Conservation (phyloP, 805 yeast species). For the Saturnispora saitoi region DNA sequence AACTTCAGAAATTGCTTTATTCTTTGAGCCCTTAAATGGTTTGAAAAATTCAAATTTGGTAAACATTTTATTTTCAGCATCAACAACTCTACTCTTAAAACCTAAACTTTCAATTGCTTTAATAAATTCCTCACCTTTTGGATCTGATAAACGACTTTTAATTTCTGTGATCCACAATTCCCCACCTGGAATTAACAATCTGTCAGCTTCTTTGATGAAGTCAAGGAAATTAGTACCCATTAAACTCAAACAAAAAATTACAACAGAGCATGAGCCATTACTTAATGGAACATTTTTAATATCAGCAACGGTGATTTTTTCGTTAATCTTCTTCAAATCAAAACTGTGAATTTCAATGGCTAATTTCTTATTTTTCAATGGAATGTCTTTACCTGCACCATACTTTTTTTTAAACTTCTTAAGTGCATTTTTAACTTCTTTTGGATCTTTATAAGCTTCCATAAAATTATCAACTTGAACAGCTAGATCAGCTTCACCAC, state of each 20-base stretch:
- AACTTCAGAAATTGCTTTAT: slow-evolving; percentile 49
- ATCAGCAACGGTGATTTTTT: slow-evolving; percentile 93
- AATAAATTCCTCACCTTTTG: slow-evolving; percentile 70
- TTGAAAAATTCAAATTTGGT: slow-evolving; percentile 90
- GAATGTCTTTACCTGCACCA: slow-evolving; percentile 16
- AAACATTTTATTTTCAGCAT: slow-evolving; percentile 85
- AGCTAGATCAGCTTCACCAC: slow-evolving; percentile 93
- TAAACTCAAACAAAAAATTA: slow-evolving; percentile 86
- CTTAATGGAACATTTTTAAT: slow-evolving; percentile 80
- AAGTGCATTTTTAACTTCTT: slow-evolving; percentile 29
- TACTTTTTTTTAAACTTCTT: slow-evolving; percentile 22
- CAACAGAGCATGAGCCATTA: slow-evolving; percentile 74
- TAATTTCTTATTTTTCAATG: slow-evolving; percentile 20
- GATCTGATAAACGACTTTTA: slow-evolving; percentile 80
- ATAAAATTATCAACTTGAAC: slow-evolving; percentile 49
- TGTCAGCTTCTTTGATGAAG: slow-evolving; percentile 80
- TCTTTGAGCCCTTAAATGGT: slow-evolving; percentile 59
- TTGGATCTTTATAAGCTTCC: slow-evolving; percentile 12
- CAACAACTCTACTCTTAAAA: slow-evolving; percentile 81
- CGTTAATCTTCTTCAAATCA: slow-evolving; percentile 84
- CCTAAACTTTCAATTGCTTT: slow-evolving; percentile 70
- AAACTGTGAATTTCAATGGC: slow-evolving; percentile 73
- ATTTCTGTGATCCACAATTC: slow-evolving; percentile 97
- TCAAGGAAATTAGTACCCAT: slow-evolving; percentile 98
- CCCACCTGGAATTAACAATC: slow-evolving; percentile 83